Percentiles rank a stretch among this genome's conserved stretches.
Evolutionary conservation across 371 early-diverging fungal species (phyloP).

Genomic region (Sporodiniella umbellata): DNA sequence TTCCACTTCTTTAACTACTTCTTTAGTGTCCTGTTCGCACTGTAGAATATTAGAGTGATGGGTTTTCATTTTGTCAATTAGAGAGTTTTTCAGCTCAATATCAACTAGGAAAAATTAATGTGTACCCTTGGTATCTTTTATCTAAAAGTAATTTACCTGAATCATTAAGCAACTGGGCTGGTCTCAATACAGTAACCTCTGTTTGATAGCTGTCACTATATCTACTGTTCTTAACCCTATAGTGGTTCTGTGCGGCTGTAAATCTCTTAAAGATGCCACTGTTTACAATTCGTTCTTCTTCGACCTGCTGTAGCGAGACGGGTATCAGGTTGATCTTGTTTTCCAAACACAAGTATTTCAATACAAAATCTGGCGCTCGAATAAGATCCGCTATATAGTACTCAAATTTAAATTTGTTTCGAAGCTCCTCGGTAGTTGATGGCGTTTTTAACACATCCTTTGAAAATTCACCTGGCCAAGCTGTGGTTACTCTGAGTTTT

Average conservation of each 20-base stretch:
- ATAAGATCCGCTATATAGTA: constrained; percentile 71
- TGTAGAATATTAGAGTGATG: constrained; percentile 8
- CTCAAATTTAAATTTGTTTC: constrained; percentile 60
- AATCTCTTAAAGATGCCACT: constrained; percentile 36
- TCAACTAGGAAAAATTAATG: constrained; percentile 16
- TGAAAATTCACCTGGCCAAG: constrained; percentile 39
- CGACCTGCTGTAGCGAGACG: constrained; percentile 33
- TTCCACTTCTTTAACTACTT: constrained; percentile 16
- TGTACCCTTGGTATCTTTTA: background rate
- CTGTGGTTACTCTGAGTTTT: constrained; percentile 58
- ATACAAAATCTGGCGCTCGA: constrained; percentile 68
- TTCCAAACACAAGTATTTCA: constrained; percentile 63
- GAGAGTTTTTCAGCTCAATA: constrained; percentile 18
- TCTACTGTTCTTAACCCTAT: constrained; percentile 41
- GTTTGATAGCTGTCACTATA: constrained; percentile 51
- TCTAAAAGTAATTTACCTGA: constrained; percentile 39
- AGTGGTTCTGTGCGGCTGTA: constrained; percentile 46
- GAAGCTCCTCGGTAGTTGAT: constrained; percentile 31
- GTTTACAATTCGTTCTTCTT: constrained; percentile 42
- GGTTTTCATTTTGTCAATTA: constrained; percentile 5
- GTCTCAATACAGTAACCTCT: constrained; percentile 26
- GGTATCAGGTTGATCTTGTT: constrained; percentile 62
- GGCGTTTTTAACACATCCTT: constrained; percentile 40
- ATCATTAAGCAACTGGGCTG: constrained; percentile 41
- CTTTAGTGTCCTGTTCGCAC: constrained; percentile 39